phyloP scores from a whole-genome alignment of 805 yeast genomes.

The Kregervanrija delftensis region DNA sequence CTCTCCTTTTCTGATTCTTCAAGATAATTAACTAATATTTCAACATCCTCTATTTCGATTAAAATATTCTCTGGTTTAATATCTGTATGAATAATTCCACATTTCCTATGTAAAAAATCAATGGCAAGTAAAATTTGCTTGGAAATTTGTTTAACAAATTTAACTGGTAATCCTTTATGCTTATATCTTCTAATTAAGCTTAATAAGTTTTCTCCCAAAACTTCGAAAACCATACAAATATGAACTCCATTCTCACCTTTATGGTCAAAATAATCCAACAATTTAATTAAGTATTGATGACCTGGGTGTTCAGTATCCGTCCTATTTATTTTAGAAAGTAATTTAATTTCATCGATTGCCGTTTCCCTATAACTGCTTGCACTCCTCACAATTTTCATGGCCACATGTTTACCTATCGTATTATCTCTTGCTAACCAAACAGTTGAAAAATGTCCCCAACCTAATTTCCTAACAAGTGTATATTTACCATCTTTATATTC shows the following conservation, averaged over 20 bases:
- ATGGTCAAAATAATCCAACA: slow-evolving; percentile 81
- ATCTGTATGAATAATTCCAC: slow-evolving; percentile 71
- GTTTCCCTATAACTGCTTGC: slow-evolving; percentile 90
- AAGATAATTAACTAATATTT: slow-evolving; percentile 38
- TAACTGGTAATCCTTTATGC: slow-evolving; percentile 41
- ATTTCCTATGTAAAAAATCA: slow-evolving; percentile 52
- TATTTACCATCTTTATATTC: slow-evolving; percentile 64
- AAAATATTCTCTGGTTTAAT: slow-evolving; percentile 69
- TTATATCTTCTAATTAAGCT: slow-evolving; percentile 74
- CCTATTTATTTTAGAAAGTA: slow-evolving; percentile 60
- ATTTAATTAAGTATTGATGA: slow-evolving; percentile 68
- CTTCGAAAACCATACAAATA: slow-evolving; percentile 96
- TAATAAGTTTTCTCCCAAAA: slow-evolving; percentile 85
- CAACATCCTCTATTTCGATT: slow-evolving; percentile 47
- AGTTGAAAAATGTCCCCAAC: slow-evolving; percentile 98
- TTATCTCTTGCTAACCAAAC: slow-evolving; percentile 81
- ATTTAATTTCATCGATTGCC: slow-evolving; percentile 85
- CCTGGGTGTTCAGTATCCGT: slow-evolving; percentile 70
- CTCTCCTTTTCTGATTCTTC: slow-evolving; percentile 34
- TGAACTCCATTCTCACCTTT: slow-evolving; percentile 89
- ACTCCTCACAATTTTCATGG: slow-evolving; percentile 88
- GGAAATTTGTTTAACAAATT: slow-evolving; percentile 50
- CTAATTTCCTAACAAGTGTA: slow-evolving; percentile 77
- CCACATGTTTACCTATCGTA: slow-evolving; percentile 65
- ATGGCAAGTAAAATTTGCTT: slow-evolving; percentile 49